Evolutionary conservation across 1,284 basidiomycete genomes (phyloP), one percentile per base, ranked within the genome.

Genomic region (Boletus mariae): DNA sequence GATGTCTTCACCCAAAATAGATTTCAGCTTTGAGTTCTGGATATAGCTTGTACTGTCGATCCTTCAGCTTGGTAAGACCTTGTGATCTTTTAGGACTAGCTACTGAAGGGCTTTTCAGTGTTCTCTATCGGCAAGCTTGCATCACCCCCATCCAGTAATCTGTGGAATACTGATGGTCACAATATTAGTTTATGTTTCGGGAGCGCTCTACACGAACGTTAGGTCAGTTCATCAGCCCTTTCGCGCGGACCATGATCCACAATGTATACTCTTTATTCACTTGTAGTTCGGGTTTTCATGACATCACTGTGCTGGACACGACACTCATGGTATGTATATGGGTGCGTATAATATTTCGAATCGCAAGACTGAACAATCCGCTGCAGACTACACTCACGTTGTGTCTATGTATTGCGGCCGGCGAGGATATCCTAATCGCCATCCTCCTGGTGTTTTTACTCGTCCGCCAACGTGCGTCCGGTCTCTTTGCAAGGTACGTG

Each of bases 31-130:
- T 35, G 42, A 37, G n/a, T 17, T 1, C 1, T 28, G 3, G 4
- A 6, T 29, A 4, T 41, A 60, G 59, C 17, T 40, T 28, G 11
- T 35, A 3, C 26, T 48, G 4, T 44, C 41, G 5, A 29, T 44
- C 5, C 37, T 40, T 1, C 49, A 63, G 13, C 20, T 59, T 2
- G 52, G 59, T 63, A 37, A 47, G 52, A 28, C 12, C 45, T 15
- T 12, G 10, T 12, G 1, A 38, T 2, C 12, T 13, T 15, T 3
- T 15, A 0, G 10, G 11, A 1, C 17, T 8, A 13, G 26, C 26
- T 1, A 12, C 11, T 46, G 9, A 38, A n/a, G 7, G 7, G 20
- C 8, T 35, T 8, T n/a, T 35, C 7, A 35, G 34, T 35, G 20
- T 20, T 20, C 20, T 20, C 20, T 20, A 20, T 20, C 20, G 20